Percentiles rank a stretch among this genome's conserved stretches.
phyloP scores from a whole-genome alignment of 371 early-diverging fungal genomes.

The Actinomortierella ambigua region DNA sequence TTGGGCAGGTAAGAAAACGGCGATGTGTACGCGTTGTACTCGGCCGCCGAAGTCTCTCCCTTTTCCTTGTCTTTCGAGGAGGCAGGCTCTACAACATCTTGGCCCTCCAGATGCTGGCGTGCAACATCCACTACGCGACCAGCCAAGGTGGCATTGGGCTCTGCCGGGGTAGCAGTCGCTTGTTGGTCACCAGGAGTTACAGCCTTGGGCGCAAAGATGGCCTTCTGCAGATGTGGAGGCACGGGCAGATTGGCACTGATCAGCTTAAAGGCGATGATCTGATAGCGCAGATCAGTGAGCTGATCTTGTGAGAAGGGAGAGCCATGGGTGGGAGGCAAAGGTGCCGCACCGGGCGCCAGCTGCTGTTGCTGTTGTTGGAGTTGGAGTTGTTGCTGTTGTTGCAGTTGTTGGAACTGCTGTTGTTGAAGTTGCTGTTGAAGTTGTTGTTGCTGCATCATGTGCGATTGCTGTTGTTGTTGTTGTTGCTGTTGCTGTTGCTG shows the following conservation, averaged over 20 bases:
- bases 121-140: conserved; percentile 45
- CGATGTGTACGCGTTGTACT: conserved; percentile 47
- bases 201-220: conserved; percentile 63
- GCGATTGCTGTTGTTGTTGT: conserved; percentile 46
- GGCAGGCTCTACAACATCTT: conserved; percentile 10
- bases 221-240: conserved; percentile 72
- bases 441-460: conserved; percentile 42
- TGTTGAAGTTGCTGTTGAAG: conserved; percentile 36
- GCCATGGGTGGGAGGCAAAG: conserved; percentile 38
- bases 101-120: conserved; percentile 39
- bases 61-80: conserved; percentile 1
- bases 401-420: conserved; percentile 30
- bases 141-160: conserved; percentile 40
- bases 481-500: conserved; percentile 34
- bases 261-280: conserved; percentile 82
- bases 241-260: conserved; percentile 82
- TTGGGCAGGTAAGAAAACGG: conserved; percentile 61
- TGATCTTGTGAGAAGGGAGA: conserved; percentile 68
- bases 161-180: conserved; percentile 30
- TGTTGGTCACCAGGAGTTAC: conserved; percentile 46
- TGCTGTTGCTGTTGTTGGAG: conserved; percentile 40
- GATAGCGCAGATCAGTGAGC: conserved; percentile 69
- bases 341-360: conserved; percentile 23
- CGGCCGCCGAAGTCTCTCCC: conserved; percentile 29
- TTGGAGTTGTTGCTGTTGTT: conserved; percentile 28